phyloP scores from a whole-genome alignment of 2,329 filamentous ascomycete genomes.

The Lojkania enalia region DNA sequence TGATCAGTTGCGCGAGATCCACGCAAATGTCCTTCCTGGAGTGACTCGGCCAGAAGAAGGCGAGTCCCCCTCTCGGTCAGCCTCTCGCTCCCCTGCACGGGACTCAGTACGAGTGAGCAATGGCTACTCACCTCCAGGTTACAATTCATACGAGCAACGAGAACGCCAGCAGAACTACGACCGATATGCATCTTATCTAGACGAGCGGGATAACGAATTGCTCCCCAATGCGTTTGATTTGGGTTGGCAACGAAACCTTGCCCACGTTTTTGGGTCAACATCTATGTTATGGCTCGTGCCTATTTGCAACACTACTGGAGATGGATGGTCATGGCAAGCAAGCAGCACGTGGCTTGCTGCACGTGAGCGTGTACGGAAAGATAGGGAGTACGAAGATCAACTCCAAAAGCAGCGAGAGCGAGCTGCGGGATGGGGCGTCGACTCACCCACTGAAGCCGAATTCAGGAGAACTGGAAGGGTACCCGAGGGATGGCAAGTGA shows the following conservation, averaged over 20 bases:
- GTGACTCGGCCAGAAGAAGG: constrained; percentile 82
- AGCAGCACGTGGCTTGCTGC: constrained; percentile 77
- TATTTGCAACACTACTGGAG: constrained; percentile 80
- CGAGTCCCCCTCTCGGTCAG: constrained; percentile 55
- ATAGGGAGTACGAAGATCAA: constrained; percentile 42
- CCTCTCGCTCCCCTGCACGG: constrained; percentile 32
- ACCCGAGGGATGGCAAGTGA: constrained; percentile 36
- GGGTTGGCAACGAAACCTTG: constrained; percentile 77
- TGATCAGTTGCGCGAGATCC: constrained; percentile 77
- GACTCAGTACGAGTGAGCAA: constrained; percentile 34
- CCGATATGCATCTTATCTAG: constrained; percentile 78
- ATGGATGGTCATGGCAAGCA: constrained; percentile 94
- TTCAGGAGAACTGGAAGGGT: constrained; percentile 35
- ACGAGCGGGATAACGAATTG: constrained; percentile 84
- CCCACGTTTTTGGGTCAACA: constrained; percentile 77
- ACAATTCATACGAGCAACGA: constrained; percentile 50
- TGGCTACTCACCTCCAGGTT: constrained; percentile 50
- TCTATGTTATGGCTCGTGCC: constrained; percentile 78
- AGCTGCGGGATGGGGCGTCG: constrained; percentile 67
- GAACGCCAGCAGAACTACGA: constrained; percentile 68
- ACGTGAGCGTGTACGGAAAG: constrained; percentile 60
- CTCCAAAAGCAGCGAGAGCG: constrained; percentile 66
- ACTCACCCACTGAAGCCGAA: constrained; percentile 44
- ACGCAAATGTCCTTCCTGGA: constrained; percentile 79
- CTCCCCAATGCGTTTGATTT: constrained; percentile 94